Conservation (phyloP, 768 basidiomycete species). For the Phylloporus arenicola region DNA sequence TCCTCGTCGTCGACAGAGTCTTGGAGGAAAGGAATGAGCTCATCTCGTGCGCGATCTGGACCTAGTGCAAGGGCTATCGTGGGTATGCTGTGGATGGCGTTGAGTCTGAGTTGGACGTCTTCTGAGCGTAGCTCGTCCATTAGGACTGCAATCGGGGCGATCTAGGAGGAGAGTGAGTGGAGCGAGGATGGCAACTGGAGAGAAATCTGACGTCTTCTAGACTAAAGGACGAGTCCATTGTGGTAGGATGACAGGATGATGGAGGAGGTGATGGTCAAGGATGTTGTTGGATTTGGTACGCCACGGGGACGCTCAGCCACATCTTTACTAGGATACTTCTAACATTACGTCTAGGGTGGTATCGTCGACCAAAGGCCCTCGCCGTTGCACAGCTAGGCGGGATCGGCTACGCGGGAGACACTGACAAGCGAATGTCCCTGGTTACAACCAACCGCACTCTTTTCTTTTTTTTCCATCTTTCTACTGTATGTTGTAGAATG, state of each 20-base stretch:
- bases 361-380: too few relatives aligned
- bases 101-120: slow-evolving; percentile 92
- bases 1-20: slow-evolving; percentile 99
- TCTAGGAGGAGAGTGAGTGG: slow-evolving; percentile 39
- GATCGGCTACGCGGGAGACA: slow-evolving; percentile 78
- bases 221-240: slow-evolving; percentile 63
- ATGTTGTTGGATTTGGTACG: slow-evolving; percentile 12
- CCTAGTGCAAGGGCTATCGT: slow-evolving; percentile 97
- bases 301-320: slow-evolving; percentile 11
- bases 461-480: background rate
- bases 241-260: slow-evolving; percentile 12
- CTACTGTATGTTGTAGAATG: background rate
- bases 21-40: slow-evolving; percentile 94
- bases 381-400: too few relatives aligned
- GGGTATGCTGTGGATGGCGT: slow-evolving; percentile 94
- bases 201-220: slow-evolving; percentile 58
- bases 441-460: background rate
- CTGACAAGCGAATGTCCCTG: slow-evolving; percentile 19
- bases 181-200: slow-evolving; percentile 2
- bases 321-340: background rate
- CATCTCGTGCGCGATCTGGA: slow-evolving; percentile 89
- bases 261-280: background rate
- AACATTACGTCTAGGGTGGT: too few relatives aligned
- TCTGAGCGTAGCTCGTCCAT: slow-evolving; percentile 98
- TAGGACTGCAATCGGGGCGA: slow-evolving; percentile 91